phyloP scores from a whole-genome alignment of 257 asterid species.

The Plantago elongata region DNA sequence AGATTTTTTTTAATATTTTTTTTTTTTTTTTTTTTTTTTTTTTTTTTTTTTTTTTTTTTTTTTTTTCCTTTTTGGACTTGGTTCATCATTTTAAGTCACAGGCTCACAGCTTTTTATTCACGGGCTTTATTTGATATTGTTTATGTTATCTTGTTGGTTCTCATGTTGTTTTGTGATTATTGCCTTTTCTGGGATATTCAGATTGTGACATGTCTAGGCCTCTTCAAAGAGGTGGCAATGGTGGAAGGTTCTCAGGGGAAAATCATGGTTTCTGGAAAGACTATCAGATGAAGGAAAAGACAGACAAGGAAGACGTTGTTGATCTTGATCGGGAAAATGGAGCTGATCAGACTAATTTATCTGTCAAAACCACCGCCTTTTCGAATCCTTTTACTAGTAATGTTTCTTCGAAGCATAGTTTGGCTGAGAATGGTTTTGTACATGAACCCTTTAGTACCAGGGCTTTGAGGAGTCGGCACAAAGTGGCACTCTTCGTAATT shows the following conservation, averaged over 20 bases:
- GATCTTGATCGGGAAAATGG: slow-evolving; percentile 37
- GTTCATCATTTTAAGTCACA: slow-evolving; percentile 7
- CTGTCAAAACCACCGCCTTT: slow-evolving; percentile 54
- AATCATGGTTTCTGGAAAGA: slow-evolving; percentile 66
- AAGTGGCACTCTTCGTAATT: slow-evolving; percentile 44
- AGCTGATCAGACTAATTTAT: slow-evolving; percentile 37
- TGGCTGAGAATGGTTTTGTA: slow-evolving; percentile 58
- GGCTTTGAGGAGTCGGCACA: slow-evolving; percentile 53
- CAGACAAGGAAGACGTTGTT: slow-evolving; percentile 65
- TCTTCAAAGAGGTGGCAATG: slow-evolving; percentile 81
- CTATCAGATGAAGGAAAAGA: slow-evolving; percentile 79
- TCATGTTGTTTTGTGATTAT: slow-evolving; percentile 21
- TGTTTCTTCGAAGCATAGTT: slow-evolving; percentile 51
- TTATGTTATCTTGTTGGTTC: slow-evolving; percentile 8
- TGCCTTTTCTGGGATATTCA: slow-evolving; percentile 25
- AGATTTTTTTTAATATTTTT: too few species aligned
- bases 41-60: too few species aligned
- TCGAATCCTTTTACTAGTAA: slow-evolving; percentile 48
- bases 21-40: too few species aligned
- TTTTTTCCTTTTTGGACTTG: too few species aligned
- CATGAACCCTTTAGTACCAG: slow-evolving; percentile 68
- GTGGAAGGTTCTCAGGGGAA: slow-evolving; percentile 47
- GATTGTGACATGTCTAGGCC: slow-evolving; percentile 79
- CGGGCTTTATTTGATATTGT: neutral
- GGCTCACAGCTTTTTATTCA: neutral